phyloP scores from a whole-genome alignment of 2,329 filamentous ascomycete species.

The Achaetomium macrosporum region DNA sequence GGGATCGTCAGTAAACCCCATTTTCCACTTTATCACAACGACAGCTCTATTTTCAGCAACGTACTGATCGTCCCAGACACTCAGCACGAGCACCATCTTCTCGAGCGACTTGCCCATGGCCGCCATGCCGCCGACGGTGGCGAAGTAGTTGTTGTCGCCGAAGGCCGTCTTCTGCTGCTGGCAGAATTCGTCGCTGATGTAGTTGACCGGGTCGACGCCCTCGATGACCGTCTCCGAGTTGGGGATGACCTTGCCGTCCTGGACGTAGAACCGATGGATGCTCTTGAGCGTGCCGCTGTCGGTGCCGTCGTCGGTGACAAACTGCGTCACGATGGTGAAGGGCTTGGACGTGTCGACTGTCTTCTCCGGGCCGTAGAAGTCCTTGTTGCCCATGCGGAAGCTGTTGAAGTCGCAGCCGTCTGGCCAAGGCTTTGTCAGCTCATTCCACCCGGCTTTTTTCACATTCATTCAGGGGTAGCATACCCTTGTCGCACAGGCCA shows the following conservation, averaged over 20 bases:
- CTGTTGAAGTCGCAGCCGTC: conserved; percentile 58
- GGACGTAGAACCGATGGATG: conserved; percentile 53
- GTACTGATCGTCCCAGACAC: conserved; percentile 50
- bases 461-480: not conserved
- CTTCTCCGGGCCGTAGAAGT: conserved; percentile 49
- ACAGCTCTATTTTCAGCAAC: no score
- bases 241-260: conserved; percentile 46
- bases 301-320: conserved; percentile 36
- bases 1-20: conserved; percentile 22
- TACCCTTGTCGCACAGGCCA: conserved; percentile 49
- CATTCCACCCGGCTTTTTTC: not conserved
- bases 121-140: conserved; percentile 46
- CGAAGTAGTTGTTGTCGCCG: conserved; percentile 45
- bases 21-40: no score
- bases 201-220: conserved; percentile 28
- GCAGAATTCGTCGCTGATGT: conserved; percentile 50
- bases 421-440: not conserved
- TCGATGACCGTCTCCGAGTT: conserved; percentile 33
- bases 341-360: conserved; percentile 48
- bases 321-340: conserved; percentile 56
- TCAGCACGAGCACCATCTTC: conserved; percentile 32
- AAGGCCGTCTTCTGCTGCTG: conserved; percentile 48
- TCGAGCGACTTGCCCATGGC: conserved; percentile 40
- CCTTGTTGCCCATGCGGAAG: conserved; percentile 51
- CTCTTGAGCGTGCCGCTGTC: conserved; percentile 44